Evolutionary conservation across 2,329 filamentous ascomycete species (phyloP).

Genomic region (Diaporthe australafricana): DNA sequence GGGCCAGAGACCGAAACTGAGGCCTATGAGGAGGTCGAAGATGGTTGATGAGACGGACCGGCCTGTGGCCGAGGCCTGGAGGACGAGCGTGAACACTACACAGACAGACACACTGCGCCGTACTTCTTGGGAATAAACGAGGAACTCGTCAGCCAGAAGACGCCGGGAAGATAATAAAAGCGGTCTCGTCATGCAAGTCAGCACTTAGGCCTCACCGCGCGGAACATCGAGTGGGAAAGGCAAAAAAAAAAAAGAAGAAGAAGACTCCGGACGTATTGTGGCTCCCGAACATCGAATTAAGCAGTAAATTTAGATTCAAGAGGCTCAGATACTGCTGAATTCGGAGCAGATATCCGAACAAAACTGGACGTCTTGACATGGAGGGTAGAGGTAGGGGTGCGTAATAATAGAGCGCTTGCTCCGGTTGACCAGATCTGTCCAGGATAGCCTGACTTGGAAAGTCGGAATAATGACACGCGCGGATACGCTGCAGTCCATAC

Average conservation of each 20-base stretch:
- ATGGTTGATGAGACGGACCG: not conserved
- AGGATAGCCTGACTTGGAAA: not conserved
- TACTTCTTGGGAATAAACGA: not conserved
- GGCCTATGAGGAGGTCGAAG: not conserved
- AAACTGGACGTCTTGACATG: not conserved
- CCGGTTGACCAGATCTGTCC: conserved; percentile 9
- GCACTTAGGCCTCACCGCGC: not conserved
- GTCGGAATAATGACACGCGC: conserved; percentile 3
- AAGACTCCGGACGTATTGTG: not conserved
- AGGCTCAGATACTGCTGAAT: conserved; percentile 3
- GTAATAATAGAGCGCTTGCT: not conserved
- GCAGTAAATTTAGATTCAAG: not conserved
- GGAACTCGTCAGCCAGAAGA: not conserved
- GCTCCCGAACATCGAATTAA: not conserved
- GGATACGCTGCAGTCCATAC: conserved; percentile 1
- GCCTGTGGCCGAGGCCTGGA: not conserved
- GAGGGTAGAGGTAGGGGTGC: not conserved
- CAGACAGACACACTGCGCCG: not conserved
- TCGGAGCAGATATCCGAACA: not conserved
- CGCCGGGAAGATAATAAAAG: too few species aligned
- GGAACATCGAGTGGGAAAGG: not conserved
- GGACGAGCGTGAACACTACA: not conserved
- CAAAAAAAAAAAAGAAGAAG: not conserved
- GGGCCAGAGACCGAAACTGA: not conserved
- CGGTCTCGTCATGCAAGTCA: not conserved